These are phyloP conservation scores for Apiospora malaysiana DNA, from an alignment of 2,329 filamentous ascomycete genomes.

Conservation along the genomic window DNA sequence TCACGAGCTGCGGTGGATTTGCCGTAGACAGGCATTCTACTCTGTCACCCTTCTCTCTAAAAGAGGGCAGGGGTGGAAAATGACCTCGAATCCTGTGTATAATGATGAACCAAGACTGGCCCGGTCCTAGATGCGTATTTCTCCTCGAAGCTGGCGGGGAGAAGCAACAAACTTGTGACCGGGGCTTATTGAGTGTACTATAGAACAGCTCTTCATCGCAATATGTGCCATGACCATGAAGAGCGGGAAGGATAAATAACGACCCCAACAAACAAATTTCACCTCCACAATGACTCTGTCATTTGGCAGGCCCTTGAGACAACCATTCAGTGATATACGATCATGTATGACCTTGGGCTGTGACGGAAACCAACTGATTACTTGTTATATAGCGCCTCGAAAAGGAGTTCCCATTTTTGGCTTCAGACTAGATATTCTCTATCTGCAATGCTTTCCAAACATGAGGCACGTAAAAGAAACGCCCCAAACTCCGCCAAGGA, in stretches of 20 bases:
- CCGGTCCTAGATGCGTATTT: not conserved
- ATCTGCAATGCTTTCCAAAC: slow-evolving; percentile 17
- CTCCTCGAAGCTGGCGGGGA: not conserved
- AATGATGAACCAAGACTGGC: not conserved
- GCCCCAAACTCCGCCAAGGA: slow-evolving; percentile 19
- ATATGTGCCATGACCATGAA: not conserved
- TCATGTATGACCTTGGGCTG: not conserved
- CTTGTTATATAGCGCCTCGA: not conserved
- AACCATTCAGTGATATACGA: not conserved
- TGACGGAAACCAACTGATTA: not conserved
- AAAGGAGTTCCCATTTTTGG: slow-evolving; percentile 11
- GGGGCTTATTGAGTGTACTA: not conserved
- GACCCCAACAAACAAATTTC: slow-evolving; percentile 2
- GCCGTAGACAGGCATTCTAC: not conserved
- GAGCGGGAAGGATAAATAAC: not conserved
- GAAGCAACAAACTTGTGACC: not conserved
- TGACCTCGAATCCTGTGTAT: not conserved
- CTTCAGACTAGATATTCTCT: slow-evolving; percentile 18
- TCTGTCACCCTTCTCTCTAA: not conserved
- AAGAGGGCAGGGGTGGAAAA: not conserved
- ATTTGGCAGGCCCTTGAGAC: not conserved
- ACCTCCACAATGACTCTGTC: not conserved
- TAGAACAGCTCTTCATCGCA: not conserved
- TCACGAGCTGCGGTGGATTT: not conserved
- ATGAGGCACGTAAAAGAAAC: slow-evolving; percentile 18